Evolutionary conservation across 805 yeast species (phyloP), one percentile per base, ranked within the genome.

Genomic region (Brettanomyces sp.): DNA sequence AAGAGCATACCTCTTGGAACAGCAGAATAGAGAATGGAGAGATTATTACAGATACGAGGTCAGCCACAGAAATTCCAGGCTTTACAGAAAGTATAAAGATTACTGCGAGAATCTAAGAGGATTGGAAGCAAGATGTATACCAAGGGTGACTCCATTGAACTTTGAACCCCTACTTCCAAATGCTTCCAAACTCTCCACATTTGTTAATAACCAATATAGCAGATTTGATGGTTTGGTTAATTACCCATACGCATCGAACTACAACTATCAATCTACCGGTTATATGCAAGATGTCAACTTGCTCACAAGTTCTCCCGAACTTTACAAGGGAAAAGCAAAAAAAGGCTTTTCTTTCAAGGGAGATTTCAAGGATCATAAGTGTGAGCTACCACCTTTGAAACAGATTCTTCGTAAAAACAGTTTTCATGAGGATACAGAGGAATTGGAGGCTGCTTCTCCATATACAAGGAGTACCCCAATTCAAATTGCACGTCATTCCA

Each of bases 221-320:
- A 49, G 51, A 23, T 52, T 49, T 45, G 50, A 56, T 39, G 60
- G 62, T 3, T 47, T 64, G 24, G 57, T 62, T 7, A 71, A 74
- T 55, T 76, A 73, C 54, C 81, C 81, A 4, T 76, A 70, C 57
- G 75, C 74, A 51, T 70, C 73, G 24, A 74, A 75, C 52, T 74
- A 75, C 55, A 69, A 76, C 14, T 74, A 74, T 54, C 69, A 74
- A 56, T 64, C 67, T 46, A 56, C 67, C 43, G 74, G 79, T 2
- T 75, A 74, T 52, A 58, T 74, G 55, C 66, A 64, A 37, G 80
- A 76, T 55, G 72, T 74, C 41, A 72, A 72, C 45, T 56, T 61
- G 49, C 72, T 72, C 50, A 76, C 77, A 5, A 73, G 71, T 47
- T 68, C 72, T 47, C 62, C 76, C 47, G 74, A 72, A 49, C 63